A percentile compares a stretch with the other conserved stretches of the same genome.
These are phyloP conservation scores for Boletus tylopilopsis DNA, from an alignment of 768 basidiomycete species.

Conservation along the genomic window DNA sequence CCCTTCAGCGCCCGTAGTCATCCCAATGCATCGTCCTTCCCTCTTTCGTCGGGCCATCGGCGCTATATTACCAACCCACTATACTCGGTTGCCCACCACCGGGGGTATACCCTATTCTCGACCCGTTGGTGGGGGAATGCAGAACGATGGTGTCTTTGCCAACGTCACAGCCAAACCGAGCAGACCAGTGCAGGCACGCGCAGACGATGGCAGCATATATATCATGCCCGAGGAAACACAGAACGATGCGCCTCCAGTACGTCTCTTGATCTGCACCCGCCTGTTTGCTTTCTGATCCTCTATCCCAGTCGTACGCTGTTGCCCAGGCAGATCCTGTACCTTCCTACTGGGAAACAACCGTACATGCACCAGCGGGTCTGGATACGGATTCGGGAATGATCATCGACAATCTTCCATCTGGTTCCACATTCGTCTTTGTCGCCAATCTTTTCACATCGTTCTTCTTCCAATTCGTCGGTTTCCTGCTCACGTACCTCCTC, in stretches of 20 bases:
- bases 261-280: constrained; percentile 24
- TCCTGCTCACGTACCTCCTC: constrained; percentile 88
- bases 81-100: constrained; percentile 47
- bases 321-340: constrained; percentile 91
- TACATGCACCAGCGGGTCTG: constrained; percentile 67
- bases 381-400: constrained; percentile 63
- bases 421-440: constrained; percentile 68
- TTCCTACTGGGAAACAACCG: constrained; percentile 95
- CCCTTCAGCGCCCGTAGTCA: constrained; percentile 44
- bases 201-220: constrained; percentile 53
- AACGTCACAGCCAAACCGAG: constrained; percentile 90
- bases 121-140: constrained; percentile 59
- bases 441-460: constrained; percentile 82
- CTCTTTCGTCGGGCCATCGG: constrained; percentile 57
- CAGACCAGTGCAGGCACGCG: constrained; percentile 39
- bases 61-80: constrained; percentile 63
- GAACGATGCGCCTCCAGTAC: constrained; percentile 82
- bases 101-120: constrained; percentile 30
- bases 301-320: constrained; percentile 69
- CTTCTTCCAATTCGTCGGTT: constrained; percentile 97
- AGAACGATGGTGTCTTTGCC: constrained; percentile 94
- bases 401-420: constrained; percentile 88
- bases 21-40: constrained; percentile 38
- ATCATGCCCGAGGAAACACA: constrained; percentile 78
- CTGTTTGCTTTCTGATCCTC: neutral